Evolutionary conservation across 2,329 filamentous ascomycete genomes (phyloP), one percentile per base, ranked within the genome.

Genomic region (Stemphylium beticola): DNA sequence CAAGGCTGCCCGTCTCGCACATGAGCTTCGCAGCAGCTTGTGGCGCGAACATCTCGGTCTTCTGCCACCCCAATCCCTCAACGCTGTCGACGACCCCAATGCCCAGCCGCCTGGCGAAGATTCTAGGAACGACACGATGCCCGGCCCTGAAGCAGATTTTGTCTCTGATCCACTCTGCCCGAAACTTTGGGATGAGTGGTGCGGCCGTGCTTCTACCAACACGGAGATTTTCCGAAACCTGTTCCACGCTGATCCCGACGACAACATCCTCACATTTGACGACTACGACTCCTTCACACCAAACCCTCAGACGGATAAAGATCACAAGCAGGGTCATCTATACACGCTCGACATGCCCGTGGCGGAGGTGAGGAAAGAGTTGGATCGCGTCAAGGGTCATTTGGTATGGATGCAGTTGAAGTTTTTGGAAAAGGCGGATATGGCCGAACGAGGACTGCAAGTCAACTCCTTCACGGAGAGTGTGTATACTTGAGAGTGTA

Each of bases 321-420:
- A 76, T 10, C 71, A 78, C 58, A 95, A 91, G 74, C 79, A 92
- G 3, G 93, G 95, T 0, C 95, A 98, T 76, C 82, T 98, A 55
- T 96, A 90, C 67, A 92, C 96, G 72, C 85, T 85, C 54, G 91
- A 89, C 75, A 53, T 64, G 7, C 65, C 68, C 0, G 84, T 87
- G 0, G 81, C 87, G 20, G 88, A 96, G 50, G 86, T 95, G 6
- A 83, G 90, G 14, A 74, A 82, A 61, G 92, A 93, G 74, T 79
- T 98, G 44, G 87, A 92, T 66, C 82, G 88, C 69, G 86, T 98
- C 63, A 88, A 87, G 77, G 93, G 93, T 0, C 93, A 98, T 78
- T 75, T 98, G 36, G 93, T 98, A 6, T 96, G 91, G 91, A 93
- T 96, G 87, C 92, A 92, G n/a, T 75, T 98, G 67, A 85, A 92